phyloP scores from a whole-genome alignment of 202 grass and related monocot species.

The Cymbopogon flexuosus region DNA sequence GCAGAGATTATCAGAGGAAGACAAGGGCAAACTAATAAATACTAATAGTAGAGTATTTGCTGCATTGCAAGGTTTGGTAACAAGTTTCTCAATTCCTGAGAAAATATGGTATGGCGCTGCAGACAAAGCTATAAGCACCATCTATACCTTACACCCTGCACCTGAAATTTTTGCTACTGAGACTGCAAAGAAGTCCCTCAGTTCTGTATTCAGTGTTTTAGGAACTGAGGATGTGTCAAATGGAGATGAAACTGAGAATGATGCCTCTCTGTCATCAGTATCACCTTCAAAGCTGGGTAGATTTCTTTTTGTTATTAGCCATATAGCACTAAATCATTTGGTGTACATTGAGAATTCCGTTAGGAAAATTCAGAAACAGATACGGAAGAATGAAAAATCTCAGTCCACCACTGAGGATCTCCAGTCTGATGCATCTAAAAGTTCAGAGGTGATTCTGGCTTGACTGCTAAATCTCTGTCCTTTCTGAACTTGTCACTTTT shows the following conservation, averaged over 20 bases:
- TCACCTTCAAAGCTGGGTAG: slow-evolving; percentile 63
- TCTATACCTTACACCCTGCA: slow-evolving; percentile 69
- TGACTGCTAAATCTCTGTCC: neutral
- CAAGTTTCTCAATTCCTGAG: slow-evolving; percentile 64
- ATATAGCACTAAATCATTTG: slow-evolving; percentile 86
- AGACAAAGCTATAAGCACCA: slow-evolving; percentile 76
- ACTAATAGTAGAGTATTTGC: slow-evolving; percentile 52
- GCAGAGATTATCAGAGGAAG: slow-evolving; percentile 88
- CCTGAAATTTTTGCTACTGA: slow-evolving; percentile 80
- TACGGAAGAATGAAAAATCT: slow-evolving; percentile 63
- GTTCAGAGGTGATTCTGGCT: slow-evolving; percentile 50
- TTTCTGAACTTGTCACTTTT: slow-evolving; percentile 23
- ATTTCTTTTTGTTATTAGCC: slow-evolving; percentile 86
- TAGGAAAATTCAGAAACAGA: slow-evolving; percentile 84
- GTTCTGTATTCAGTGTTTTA: slow-evolving; percentile 52
- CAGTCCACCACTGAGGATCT: slow-evolving; percentile 27
- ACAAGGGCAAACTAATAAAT: slow-evolving; percentile 69
- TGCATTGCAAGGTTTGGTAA: slow-evolving; percentile 58
- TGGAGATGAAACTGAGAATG: slow-evolving; percentile 34
- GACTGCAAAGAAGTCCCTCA: slow-evolving; percentile 69
- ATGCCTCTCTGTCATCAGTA: slow-evolving; percentile 38
- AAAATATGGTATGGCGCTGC: slow-evolving; percentile 88
- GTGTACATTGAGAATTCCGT: slow-evolving; percentile 83
- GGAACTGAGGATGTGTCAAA: slow-evolving; percentile 32
- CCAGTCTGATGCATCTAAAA: slow-evolving; percentile 34